These are phyloP conservation scores for Cutaneotrichosporon cutaneum DNA, from an alignment of 1,284 basidiomycete species.

Conservation along the genomic window DNA sequence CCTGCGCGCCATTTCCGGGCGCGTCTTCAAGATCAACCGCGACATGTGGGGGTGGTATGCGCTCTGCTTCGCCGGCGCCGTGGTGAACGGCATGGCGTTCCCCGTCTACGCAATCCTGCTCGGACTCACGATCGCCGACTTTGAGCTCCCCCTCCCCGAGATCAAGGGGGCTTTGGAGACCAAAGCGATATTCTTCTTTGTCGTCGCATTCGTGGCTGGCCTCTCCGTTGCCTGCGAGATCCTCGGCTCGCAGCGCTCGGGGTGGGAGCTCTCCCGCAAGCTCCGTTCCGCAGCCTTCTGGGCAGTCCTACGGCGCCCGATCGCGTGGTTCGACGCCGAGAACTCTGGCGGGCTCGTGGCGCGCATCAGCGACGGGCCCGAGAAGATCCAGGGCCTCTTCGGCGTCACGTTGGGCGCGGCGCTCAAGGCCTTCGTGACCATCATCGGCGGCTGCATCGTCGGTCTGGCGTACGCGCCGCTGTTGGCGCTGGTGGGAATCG, in stretches of 20 bases:
- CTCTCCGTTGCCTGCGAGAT: constrained; percentile 65
- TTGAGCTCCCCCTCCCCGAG: constrained; percentile 59
- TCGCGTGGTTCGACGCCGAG: constrained; percentile 84
- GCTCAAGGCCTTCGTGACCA: constrained; percentile 71
- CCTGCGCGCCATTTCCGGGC: constrained; percentile 14
- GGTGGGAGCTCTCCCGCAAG: constrained; percentile 66
- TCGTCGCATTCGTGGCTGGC: constrained; percentile 74
- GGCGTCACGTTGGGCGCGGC: constrained; percentile 84
- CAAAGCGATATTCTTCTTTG: constrained; percentile 72
- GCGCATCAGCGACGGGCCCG: constrained; percentile 79
- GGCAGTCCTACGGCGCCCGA: constrained; percentile 78
- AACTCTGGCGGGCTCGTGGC: constrained; percentile 80
- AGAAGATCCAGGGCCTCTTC: constrained; percentile 86
- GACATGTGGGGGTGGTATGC: constrained; percentile 48
- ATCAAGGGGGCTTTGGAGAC: constrained; percentile 32
- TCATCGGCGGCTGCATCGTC: constrained; percentile 71
- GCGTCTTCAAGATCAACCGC: constrained; percentile 34
- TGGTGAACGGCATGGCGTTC: constrained; percentile 68
- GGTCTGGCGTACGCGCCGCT: constrained; percentile 67
- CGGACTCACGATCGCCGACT: constrained; percentile 64
- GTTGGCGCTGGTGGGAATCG: constrained; percentile 54
- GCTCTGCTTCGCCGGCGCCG: constrained; percentile 37
- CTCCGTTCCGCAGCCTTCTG: constrained; percentile 69
- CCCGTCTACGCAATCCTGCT: constrained; percentile 83
- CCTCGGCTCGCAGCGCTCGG: constrained; percentile 62